Evolutionary conservation across 805 yeast genomes (phyloP), one percentile per base, ranked within the genome.

Genomic region (Dipodascus albidus): DNA sequence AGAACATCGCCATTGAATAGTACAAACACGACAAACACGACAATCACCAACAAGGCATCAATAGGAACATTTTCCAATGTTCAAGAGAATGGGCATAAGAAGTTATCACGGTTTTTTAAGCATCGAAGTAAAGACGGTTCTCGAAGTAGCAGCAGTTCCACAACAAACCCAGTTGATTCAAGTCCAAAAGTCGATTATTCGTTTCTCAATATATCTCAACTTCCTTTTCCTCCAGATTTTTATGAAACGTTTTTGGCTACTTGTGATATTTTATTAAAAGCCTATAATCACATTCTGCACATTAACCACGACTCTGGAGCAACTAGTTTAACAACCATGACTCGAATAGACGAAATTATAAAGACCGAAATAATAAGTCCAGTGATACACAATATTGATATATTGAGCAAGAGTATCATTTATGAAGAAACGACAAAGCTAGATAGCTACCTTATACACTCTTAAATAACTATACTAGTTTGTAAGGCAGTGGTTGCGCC

Each of bases 211-310:
- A 52, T 60, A n/a, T 53, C 51, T 35, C 63, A 57, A 48, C 57
- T 62, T 51, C 65, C 65, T 23, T 62, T 59, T 52, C 51, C 54
- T 3, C 65, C 64, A n/a, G 65, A 62, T 53, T 51, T 55, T 31
- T 56, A 60, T 48, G 63, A 60, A 51, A 60, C 64, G n/a, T 60
- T 60, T 50, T 47, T 60, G 15, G 53, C 60, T 11, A 58, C 60
- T 8, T 62, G 62, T 27, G 62, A 61, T 11, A 53, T 55, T 15
- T 52, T 62, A 15, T 50, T 55, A n/a, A 56, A 52, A n/a, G 58
- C 62, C 23, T 62, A 60, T 48, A 52, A 53, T 14, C 55, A 58
- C 44, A 54, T 62, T 21, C 50, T 52, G 17, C 21, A 23, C 14
- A 31, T 53, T 17, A 27, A 55, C 20, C 41, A 48, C 44, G 49